Percentiles rank a stretch among this genome's conserved stretches.
These are phyloP conservation scores for Rhododendron williamsianum DNA, from an alignment of 148 eudicot species.

Conservation along the genomic window DNA sequence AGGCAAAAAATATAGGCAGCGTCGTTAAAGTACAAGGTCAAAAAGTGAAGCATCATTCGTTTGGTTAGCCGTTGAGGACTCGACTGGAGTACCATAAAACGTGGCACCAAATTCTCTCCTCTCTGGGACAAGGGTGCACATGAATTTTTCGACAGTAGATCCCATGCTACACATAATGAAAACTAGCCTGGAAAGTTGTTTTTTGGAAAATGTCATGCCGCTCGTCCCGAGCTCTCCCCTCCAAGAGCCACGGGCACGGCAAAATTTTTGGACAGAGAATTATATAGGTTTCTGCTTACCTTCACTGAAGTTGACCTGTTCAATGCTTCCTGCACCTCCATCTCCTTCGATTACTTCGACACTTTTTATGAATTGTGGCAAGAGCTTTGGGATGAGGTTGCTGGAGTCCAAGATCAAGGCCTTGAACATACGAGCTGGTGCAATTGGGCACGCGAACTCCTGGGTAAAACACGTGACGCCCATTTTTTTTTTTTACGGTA, in stretches of 20 bases:
- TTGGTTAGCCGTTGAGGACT: too few relatives aligned
- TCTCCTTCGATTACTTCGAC: conserved; percentile 24
- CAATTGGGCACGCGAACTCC: conserved; percentile 8
- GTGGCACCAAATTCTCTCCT: background rate
- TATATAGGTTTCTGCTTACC: conserved; percentile 15
- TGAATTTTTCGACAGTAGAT: background rate
- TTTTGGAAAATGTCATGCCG: background rate
- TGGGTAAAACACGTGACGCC: background rate
- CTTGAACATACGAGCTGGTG: conserved; percentile 23
- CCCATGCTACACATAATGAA: background rate
- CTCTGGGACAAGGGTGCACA: background rate
- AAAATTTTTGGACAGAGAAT: background rate
- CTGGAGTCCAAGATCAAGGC: conserved; percentile 28
- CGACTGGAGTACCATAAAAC: background rate
- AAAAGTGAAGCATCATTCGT: background rate
- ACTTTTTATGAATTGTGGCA: conserved; percentile 26
- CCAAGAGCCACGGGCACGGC: background rate
- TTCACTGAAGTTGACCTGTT: conserved; percentile 31
- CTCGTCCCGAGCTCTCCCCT: background rate
- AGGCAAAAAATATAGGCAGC: background rate
- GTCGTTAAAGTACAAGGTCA: background rate
- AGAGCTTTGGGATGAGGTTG: conserved; percentile 21
- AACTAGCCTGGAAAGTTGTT: background rate
- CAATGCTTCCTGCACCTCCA: conserved; percentile 33
- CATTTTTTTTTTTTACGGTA: background rate